Evolutionary conservation across 495 filamentous ascomycete genomes (phyloP).

Genomic region (Rhypophila decipiens): DNA sequence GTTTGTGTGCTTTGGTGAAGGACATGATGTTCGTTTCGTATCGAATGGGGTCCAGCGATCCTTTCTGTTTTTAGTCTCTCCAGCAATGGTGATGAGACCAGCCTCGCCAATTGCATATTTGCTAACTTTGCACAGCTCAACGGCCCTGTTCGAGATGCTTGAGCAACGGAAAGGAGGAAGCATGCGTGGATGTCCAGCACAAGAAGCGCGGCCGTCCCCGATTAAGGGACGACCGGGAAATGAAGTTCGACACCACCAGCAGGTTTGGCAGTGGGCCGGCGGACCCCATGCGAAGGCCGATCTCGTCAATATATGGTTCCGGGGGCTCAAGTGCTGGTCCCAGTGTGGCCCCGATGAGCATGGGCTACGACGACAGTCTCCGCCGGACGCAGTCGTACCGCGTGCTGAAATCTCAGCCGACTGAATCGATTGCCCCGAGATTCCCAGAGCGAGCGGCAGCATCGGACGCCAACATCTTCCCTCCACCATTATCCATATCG

Average conservation of each 20-base stretch:
- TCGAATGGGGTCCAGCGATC: conserved; percentile 2
- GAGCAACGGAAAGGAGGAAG: conserved; percentile 63
- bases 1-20: not conserved
- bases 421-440: conserved; percentile 37
- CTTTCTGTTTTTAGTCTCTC: not conserved
- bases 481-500: conserved; percentile 38
- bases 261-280: conserved; percentile 37
- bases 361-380: conserved; percentile 42
- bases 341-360: conserved; percentile 23
- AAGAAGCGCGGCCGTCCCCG: conserved; percentile 93
- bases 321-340: no score
- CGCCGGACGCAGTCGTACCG: conserved; percentile 47
- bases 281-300: conserved; percentile 42
- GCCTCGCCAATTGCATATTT: not conserved
- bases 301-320: conserved; percentile 35
- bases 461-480: conserved; percentile 41
- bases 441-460: conserved; percentile 39
- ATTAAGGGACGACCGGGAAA: conserved; percentile 71
- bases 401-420: conserved; percentile 54
- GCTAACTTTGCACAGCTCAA: conserved; percentile 42
- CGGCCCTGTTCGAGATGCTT: conserved; percentile 58
- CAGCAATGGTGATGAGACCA: not conserved
- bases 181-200: conserved; percentile 92
- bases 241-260: conserved; percentile 46
- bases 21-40: no score